These are phyloP conservation scores for Acrodontium crateriforme DNA, from an alignment of 2,329 filamentous ascomycete species.

Conservation along the genomic window DNA sequence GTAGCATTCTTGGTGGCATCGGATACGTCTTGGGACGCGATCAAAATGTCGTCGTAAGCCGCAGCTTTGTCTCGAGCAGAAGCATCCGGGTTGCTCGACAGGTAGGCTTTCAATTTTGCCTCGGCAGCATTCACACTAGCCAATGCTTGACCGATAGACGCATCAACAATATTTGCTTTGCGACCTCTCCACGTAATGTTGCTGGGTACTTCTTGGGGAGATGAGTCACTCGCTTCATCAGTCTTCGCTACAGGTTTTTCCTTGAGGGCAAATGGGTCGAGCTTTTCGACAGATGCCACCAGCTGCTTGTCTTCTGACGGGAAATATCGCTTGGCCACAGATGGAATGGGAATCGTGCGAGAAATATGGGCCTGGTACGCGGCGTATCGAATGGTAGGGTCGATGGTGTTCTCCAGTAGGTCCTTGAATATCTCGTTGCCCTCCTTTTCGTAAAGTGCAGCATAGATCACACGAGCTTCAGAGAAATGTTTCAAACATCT, in stretches of 20 bases:
- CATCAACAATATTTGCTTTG: slow-evolving; percentile 80
- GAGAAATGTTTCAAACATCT: slow-evolving; percentile 63
- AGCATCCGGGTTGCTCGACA: slow-evolving; percentile 29
- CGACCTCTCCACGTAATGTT: slow-evolving; percentile 76
- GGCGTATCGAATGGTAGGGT: slow-evolving; percentile 86
- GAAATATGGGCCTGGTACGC: slow-evolving; percentile 85
- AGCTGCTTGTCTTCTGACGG: slow-evolving; percentile 49
- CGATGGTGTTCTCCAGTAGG: slow-evolving; percentile 69
- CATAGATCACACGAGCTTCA: slow-evolving; percentile 69
- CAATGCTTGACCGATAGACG: slow-evolving; percentile 75
- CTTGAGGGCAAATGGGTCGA: slow-evolving; percentile 55
- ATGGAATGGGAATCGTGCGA: slow-evolving; percentile 66
- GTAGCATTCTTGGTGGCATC: slow-evolving; percentile 89
- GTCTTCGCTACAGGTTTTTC: slow-evolving; percentile 29
- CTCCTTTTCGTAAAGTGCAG: slow-evolving; percentile 50
- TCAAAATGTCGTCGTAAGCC: slow-evolving; percentile 82
- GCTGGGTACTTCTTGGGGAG: slow-evolving; percentile 42
- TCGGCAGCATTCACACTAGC: slow-evolving; percentile 50
- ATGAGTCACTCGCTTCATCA: slow-evolving; percentile 12
- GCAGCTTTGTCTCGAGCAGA: slow-evolving; percentile 54
- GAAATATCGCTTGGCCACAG: slow-evolving; percentile 68
- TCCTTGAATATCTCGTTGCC: slow-evolving; percentile 76
- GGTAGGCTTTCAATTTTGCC: slow-evolving; percentile 33
- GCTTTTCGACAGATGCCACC: slow-evolving; percentile 51
- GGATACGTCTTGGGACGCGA: slow-evolving; percentile 81